A percentile compares a stretch with the other conserved stretches of the same genome.
Evolutionary conservation across 78 protist species (phyloP).

Genomic region (Pigoraptor vietnamica): DNA sequence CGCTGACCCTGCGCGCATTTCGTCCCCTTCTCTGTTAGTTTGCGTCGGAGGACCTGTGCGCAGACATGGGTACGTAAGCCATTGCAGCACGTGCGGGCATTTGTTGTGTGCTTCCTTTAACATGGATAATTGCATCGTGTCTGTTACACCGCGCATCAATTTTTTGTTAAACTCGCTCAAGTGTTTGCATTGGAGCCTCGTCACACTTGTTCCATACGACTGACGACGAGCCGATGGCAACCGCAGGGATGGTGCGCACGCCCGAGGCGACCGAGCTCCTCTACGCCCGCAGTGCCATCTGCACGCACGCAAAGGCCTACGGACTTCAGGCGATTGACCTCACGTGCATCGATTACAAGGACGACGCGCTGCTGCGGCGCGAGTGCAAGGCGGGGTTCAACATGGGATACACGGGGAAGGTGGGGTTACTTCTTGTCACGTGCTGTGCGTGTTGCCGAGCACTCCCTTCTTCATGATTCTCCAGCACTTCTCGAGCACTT

Average conservation of each 20-base stretch:
- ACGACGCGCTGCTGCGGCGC: not conserved
- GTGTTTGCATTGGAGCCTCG: too few relatives aligned
- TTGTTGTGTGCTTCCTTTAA: too few relatives aligned
- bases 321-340: constrained; percentile 14
- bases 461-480: too few relatives aligned
- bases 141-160: too few relatives aligned
- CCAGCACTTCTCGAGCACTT: not conserved
- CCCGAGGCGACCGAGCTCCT: not conserved
- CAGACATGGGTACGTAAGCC: not conserved
- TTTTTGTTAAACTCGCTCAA: too few relatives aligned
- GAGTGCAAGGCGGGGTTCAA: not conserved
- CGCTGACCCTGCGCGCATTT: too few relatives aligned
- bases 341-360: not conserved
- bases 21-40: not conserved
- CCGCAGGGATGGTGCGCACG: not conserved
- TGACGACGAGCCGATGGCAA: too few relatives aligned
- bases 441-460: too few relatives aligned
- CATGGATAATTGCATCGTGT: too few relatives aligned
- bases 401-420: constrained; percentile 19
- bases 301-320: not conserved
- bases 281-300: not conserved
- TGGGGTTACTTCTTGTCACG: too few relatives aligned
- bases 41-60: constrained; percentile 17
- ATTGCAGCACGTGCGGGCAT: not conserved
- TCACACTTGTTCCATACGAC: too few relatives aligned